A percentile compares a stretch with the other conserved stretches of the same genome.
These are phyloP conservation scores for Coemansia guatemalensis DNA, from an alignment of 192 early-diverging fungal species.

Conservation along the genomic window DNA sequence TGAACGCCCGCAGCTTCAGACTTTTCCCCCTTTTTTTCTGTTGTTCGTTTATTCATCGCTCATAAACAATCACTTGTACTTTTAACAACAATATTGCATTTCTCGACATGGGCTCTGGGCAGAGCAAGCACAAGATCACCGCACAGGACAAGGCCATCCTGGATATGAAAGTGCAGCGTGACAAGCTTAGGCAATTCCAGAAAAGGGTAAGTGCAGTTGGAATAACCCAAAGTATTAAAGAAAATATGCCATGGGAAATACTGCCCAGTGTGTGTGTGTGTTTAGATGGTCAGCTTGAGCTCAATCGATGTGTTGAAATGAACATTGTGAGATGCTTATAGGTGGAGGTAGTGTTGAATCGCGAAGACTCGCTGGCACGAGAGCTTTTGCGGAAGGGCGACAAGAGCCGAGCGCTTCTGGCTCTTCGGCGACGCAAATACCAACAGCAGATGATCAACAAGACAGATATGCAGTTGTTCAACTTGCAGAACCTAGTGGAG, in stretches of 20 bases:
- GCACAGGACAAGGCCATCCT: conserved; percentile 91
- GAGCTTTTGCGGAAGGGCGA: conserved; percentile 70
- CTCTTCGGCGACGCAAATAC: conserved; percentile 95
- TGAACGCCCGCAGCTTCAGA: no score
- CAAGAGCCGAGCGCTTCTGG: conserved; percentile 79
- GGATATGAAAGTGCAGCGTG: conserved; percentile 94
- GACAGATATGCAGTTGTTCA: conserved; percentile 86
- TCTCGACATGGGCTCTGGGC: conserved; percentile 50
- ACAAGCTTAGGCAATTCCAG: conserved; percentile 90
- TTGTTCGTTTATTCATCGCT: not conserved
- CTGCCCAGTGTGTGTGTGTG: no score
- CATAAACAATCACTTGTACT: conserved; percentile 4
- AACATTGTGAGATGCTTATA: conserved; percentile 24
- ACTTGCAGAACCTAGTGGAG: conserved; percentile 82
- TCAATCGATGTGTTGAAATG: no score
- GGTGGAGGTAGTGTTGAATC: conserved; percentile 78
- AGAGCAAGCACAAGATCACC: conserved; percentile 69
- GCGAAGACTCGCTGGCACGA: conserved; percentile 79
- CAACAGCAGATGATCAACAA: conserved; percentile 85
- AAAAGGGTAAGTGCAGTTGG: conserved; percentile 64
- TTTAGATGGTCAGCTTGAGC: no score
- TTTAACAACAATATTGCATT: conserved; percentile 1
- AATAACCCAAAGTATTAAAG: not conserved
- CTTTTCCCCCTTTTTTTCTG: not conserved
- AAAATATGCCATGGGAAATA: not conserved